These are phyloP conservation scores for Furcasterigmium furcatum DNA, from an alignment of 2,329 filamentous ascomycete species.

Conservation along the genomic window DNA sequence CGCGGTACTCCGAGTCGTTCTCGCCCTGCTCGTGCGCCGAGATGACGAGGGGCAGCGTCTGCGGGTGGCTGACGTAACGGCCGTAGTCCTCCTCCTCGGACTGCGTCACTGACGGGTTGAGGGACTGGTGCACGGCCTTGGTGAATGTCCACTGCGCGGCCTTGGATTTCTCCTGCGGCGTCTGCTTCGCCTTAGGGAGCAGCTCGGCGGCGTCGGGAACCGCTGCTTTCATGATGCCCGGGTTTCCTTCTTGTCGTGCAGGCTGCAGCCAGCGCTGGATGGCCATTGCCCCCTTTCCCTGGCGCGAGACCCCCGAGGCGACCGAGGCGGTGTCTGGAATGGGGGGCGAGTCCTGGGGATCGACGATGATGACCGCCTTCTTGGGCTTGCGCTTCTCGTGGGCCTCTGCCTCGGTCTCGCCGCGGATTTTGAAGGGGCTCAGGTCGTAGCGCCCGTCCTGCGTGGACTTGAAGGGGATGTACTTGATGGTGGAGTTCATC, in stretches of 20 bases:
- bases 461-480: slow-evolving; percentile 72
- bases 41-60: slow-evolving; percentile 80
- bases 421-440: slow-evolving; percentile 83
- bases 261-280: slow-evolving; percentile 62
- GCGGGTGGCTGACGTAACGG: slow-evolving; percentile 84
- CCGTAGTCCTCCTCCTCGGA: slow-evolving; percentile 83
- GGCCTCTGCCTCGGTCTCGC: slow-evolving; percentile 54
- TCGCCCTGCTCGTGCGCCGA: slow-evolving; percentile 63
- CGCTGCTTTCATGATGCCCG: slow-evolving; percentile 57
- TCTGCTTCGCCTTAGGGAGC: slow-evolving; percentile 46
- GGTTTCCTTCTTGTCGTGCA: slow-evolving; percentile 21
- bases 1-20: slow-evolving; percentile 67
- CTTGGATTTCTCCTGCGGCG: slow-evolving; percentile 70
- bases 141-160: slow-evolving; percentile 86
- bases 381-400: slow-evolving; percentile 59
- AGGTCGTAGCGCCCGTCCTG: slow-evolving; percentile 76
- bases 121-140: slow-evolving; percentile 78
- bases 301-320: background rate
- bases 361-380: slow-evolving; percentile 69
- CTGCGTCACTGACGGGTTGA: slow-evolving; percentile 77
- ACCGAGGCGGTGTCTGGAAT: slow-evolving; percentile 32
- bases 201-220: slow-evolving; percentile 16
- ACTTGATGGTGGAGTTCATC: slow-evolving; percentile 85
- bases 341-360: slow-evolving; percentile 44
- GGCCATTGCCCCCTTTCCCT: slow-evolving; percentile 41